A percentile compares a stretch with the other conserved stretches of the same genome.
Conservation (phyloP, 139 green algal genomes). For the Coelastrella sp. region DNA sequence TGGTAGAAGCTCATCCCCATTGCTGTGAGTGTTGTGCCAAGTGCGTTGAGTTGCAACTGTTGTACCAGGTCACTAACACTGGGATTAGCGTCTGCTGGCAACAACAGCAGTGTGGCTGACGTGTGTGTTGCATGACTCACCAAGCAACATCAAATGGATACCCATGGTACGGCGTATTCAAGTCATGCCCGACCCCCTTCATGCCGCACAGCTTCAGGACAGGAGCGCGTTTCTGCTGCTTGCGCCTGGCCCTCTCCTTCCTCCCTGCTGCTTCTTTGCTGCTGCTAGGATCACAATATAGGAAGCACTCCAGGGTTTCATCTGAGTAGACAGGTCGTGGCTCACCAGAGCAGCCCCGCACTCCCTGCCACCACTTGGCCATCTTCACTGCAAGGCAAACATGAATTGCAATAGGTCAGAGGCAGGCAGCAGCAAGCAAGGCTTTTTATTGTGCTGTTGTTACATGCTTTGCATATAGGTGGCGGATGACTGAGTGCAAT, state of each 20-base stretch:
- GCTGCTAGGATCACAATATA: neutral
- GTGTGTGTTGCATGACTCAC: slow-evolving; percentile 9
- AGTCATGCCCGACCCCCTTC: slow-evolving; percentile 47
- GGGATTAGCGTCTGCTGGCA: neutral
- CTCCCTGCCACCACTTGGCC: slow-evolving; percentile 37
- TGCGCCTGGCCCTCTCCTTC: too few relatives aligned
- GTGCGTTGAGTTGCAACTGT: too few relatives aligned
- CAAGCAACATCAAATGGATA: slow-evolving; percentile 43
- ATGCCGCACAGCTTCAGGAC: slow-evolving; percentile 46
- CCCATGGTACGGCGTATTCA: slow-evolving; percentile 40
- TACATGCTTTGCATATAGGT: too few relatives aligned
- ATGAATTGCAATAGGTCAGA: neutral
- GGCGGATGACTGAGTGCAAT: too few relatives aligned
- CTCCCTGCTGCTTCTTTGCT: neutral
- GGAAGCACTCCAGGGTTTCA: slow-evolving; percentile 20
- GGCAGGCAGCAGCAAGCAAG: neutral
- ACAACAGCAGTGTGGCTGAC: neutral
- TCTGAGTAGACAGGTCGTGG: neutral
- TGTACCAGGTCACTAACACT: neutral
- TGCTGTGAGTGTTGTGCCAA: neutral
- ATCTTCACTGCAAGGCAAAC: slow-evolving; percentile 28
- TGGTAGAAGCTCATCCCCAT: neutral
- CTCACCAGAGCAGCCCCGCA: slow-evolving; percentile 24
- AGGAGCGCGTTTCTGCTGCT: too few relatives aligned
- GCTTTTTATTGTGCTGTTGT: too few relatives aligned